Base-by-base conservation (phyloP, 352 stramenopile genomes). In the Phytopythium montanum region DNA sequence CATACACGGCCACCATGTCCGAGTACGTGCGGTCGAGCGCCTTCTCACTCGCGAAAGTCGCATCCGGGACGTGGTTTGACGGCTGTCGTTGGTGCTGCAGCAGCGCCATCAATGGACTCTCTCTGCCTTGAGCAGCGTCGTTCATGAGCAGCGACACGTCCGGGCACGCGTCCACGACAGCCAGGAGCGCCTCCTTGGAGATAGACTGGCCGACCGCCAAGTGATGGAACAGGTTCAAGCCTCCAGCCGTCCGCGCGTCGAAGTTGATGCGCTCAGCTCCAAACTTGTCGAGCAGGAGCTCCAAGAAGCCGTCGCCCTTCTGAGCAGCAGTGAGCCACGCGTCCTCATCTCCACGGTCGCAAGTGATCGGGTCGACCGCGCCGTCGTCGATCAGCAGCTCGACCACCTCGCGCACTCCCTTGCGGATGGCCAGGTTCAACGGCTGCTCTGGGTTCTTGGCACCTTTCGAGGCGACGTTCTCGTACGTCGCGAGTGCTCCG, bases 341-440 rank as follows among this genome's bases (percentile, higher is more conserved):
- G 61, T 89, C 71, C 0, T 69, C 51, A 2, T 76, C 79, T 48
- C 81, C 63, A 5, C 66, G 75, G 12, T 59, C 63, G 31, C 54
- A 42, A 4, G 71, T 73, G 23, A 52, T 59, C 2, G 80, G 66
- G 25, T 88, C 60, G 1, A 75, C 68, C 21, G 54, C 45, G 18
- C 68, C 68, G 18, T 85, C 64, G 13, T 64, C 61, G 0, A 93
- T 69, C 18, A 92, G 56, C 31, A 88, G 48, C 2, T 76, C 33
- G 38, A 90, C 80, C 21, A 84, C 56, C 8, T 73, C 63, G 9
- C 72, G 62, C 36, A 78, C 66, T 1, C 76, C 66, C 2, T 69
- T 65, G 28, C 56, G n/a, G 51, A 92, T 90, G 10, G 83, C 77
- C 21, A 88, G 65, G 31, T 85, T 68, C 21, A 92, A 56, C 3